Evolutionary conservation across 2,329 filamentous ascomycete genomes (phyloP), one percentile per base, ranked within the genome.

Genomic region (Penicillium sp.): DNA sequence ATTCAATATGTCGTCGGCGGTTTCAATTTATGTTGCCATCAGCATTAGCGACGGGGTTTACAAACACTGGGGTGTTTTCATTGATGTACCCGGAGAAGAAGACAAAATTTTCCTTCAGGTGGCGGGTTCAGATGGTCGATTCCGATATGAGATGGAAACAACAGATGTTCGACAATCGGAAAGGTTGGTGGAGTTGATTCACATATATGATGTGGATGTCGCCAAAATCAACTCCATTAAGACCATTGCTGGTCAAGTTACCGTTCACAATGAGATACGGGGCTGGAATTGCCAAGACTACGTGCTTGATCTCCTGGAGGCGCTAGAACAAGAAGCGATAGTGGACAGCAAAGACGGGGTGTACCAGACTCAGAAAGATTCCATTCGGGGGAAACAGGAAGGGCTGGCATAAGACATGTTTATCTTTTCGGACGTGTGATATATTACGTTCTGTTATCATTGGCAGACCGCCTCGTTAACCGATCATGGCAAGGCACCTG

Each of bases 261-360:
- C 48, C 3, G 51, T 64, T 15, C 55, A 48, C 40, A 59, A 62
- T 48, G 54, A 61, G 12, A 38, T 37, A 32, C 45, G 53, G 17
- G 58, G 56, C n/a, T 62, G 45, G 47, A 61, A 62, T 34, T 64
- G 57, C 47, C 58, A 64, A 43, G 57, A 63, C 41, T 64, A 61
- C 42, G 55, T 63, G 1, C 55, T 64, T 41, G 61, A 64, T 10
- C 51, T 63, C 44, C 40, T 64, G 26, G 51, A 57, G 8, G 31
- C 21, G 4, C 49, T 61, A 31, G 57, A 59, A 34, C 43, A 43
- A 4, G 34, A 55, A 37, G 38, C 8, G 2, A 43, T 61, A n/a
- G 43, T 61, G 19, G 45, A 58, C 33, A 19, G 26, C 1, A 21
- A 22, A 5, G 43, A 53, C 19, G 5, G 12, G 21, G 15, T 1